Evolutionary conservation across 2,329 filamentous ascomycete genomes (phyloP).

Genomic region (Ophiostoma piceae): DNA sequence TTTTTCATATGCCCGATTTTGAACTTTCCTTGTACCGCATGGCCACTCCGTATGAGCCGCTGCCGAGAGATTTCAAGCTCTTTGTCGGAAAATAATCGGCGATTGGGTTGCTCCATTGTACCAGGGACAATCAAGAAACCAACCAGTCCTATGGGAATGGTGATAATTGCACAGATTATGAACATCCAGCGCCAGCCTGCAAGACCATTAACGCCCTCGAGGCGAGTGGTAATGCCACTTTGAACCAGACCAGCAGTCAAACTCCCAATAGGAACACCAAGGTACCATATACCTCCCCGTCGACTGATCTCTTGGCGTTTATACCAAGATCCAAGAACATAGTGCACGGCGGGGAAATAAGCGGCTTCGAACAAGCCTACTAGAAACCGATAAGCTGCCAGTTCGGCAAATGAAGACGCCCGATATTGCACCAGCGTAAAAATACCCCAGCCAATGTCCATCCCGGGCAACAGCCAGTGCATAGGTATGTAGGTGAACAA

Average conservation of each 20-base stretch:
- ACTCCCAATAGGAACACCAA: slow-evolving; percentile 46
- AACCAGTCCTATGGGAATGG: slow-evolving; percentile 45
- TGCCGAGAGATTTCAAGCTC: slow-evolving; percentile 12
- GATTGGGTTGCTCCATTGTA: slow-evolving; percentile 38
- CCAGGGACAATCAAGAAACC: slow-evolving; percentile 48
- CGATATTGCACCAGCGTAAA: slow-evolving; percentile 25
- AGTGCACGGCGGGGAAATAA: slow-evolving; percentile 33
- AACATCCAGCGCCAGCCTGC: slow-evolving; percentile 36
- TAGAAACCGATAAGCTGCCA: slow-evolving; percentile 35
- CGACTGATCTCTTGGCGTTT: slow-evolving; percentile 56
- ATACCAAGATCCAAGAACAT: slow-evolving; percentile 48
- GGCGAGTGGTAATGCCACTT: slow-evolving; percentile 31
- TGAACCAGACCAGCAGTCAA: slow-evolving; percentile 33
- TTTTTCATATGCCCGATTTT: background rate
- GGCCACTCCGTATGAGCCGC: slow-evolving; percentile 16
- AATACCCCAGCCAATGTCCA: slow-evolving; percentile 32
- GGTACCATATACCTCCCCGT: slow-evolving; percentile 56
- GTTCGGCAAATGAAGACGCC: slow-evolving; percentile 27
- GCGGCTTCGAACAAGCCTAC: slow-evolving; percentile 34
- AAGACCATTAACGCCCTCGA: slow-evolving; percentile 32
- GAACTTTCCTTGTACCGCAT: slow-evolving; percentile 17
- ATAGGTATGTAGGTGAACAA: slow-evolving; percentile 28
- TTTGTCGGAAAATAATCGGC: slow-evolving; percentile 34
- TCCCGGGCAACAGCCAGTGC: slow-evolving; percentile 29
- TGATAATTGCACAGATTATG: slow-evolving; percentile 33